Base-by-base conservation (phyloP, 148 eudicot species). In the Vaccinium myrtillus region DNA sequence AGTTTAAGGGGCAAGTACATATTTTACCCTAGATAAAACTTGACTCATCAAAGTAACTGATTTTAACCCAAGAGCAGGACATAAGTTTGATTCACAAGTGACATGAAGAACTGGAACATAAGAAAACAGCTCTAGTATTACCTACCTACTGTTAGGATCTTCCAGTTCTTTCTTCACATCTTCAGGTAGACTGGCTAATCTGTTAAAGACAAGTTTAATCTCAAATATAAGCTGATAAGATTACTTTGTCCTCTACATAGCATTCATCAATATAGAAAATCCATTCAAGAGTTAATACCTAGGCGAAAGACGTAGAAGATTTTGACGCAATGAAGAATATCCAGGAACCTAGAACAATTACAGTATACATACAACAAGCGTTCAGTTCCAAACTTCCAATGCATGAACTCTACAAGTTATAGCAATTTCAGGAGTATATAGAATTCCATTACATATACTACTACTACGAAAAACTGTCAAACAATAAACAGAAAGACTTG, bases 81-180 rank as follows among this genome's bases (percentile, higher is more conserved):
- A 80, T 10, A 39, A 79, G 21, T 15, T 79, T 36, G 50, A 6
- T 53, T 5, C 15, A 46, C n/a, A 80, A 19, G 39, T 61, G 25
- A 23, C 65, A 48, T 81, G 10, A 25, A 80, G 48, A 50, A 30
- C 50, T 75, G 21, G 36, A 82, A 46, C 67, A 51, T 13, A 6
- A 53, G 77, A 50, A 82, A 76, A 18, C 82, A 50, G 53, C 61
- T 77, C 46, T 59, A 73, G 25, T 16, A 84, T 86, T 86, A 94
- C 99, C 99, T 93, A 87, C 98, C 99, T 93, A 87, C 98, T 93
- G 85, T 87, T 84, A 86, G 97, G 94, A 87, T 96, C 97, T 91
- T 96, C 99, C 55, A 96, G 90, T 83, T 88, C 90, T 81, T 88
- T 90, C 88, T 96, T 96, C 86, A 88, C 94, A 87, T 91, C 94